Evolutionary conservation across 2,329 filamentous ascomycete species (phyloP), one percentile per base, ranked within the genome.

Genomic region (Torrubiella hemipterigena): DNA sequence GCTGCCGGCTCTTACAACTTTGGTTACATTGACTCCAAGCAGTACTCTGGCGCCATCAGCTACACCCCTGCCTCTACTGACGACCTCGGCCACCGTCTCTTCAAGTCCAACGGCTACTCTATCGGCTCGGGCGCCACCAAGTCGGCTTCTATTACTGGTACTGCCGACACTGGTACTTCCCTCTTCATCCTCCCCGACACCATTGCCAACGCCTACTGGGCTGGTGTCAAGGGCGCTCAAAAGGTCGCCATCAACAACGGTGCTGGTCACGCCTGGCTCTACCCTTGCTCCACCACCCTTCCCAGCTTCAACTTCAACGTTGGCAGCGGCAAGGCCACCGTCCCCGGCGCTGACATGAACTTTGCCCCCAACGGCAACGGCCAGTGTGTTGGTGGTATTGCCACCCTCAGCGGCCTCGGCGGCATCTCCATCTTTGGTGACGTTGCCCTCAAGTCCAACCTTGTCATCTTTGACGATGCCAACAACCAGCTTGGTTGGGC

Each of bases 1-100:
- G 38, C 42, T 10, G 37, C 48, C 44, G 32, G 27, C 37, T 33
- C 16, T 10, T 29, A 84, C 56, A 76, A 84, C 47, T 87, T 87
- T 45, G 82, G 82, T 37, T 65, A 54, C 42, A 75, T 87, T 44
- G 77, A 87, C 49, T 48, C 45, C 2, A 57, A 56, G 34, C 74
- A 81, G 43, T 81, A 79, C 51, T 61, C 51, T 3, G 81, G 80
- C 20, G 44, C 64, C 4, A 65, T 87, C 44, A 54, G 63, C 15
- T 83, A 75, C 49, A 61, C 75, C 14, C 58, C 67, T 8, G 63
- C 34, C 6, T 38, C 84, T 38, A 69, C 82, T 47, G 64, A 61
- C 17, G 63, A 62, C 12, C 55, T 62, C 16, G 81, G 79, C 8
- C 83, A 76, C 59, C 86, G 81, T 80, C 29, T 28, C 17, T 48